Conservation (phyloP, 345 rosid species). For the Adansonia digitata region DNA sequence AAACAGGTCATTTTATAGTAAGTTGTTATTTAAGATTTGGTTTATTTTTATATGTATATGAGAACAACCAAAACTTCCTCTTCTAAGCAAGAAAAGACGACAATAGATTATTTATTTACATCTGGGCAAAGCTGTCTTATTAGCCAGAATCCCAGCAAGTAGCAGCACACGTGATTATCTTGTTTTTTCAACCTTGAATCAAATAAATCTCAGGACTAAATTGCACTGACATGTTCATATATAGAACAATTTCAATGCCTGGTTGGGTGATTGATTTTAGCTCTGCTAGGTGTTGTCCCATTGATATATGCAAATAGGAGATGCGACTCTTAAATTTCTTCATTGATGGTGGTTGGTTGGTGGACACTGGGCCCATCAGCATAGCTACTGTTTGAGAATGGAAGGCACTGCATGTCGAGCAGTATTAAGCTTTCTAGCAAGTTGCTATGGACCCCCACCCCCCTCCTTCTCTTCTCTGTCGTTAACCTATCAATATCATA, state of each 20-base stretch:
- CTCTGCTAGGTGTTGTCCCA: background rate
- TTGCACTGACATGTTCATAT: background rate
- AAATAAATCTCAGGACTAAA: background rate
- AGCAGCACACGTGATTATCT: background rate
- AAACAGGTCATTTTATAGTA: too few species aligned
- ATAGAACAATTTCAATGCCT: too few species aligned
- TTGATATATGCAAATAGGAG: background rate
- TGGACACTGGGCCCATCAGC: background rate
- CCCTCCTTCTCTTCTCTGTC: background rate
- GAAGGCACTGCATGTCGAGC: background rate
- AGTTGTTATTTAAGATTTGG: too few species aligned
- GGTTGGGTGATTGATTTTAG: background rate
- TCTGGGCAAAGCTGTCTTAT: background rate
- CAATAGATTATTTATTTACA: background rate
- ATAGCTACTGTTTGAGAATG: background rate
- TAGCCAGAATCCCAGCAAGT: background rate
- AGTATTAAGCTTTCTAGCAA: background rate
- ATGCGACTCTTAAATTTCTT: background rate
- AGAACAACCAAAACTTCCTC: too few species aligned
- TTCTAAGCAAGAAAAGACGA: background rate
- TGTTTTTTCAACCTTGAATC: background rate
- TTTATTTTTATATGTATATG: too few species aligned
- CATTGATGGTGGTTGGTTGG: background rate
- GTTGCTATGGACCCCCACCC: conserved; percentile 9
- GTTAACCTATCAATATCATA: conserved; percentile 14